Conservation (phyloP, 371 early-diverging fungal species). For the Umbelopsis sp. region DNA sequence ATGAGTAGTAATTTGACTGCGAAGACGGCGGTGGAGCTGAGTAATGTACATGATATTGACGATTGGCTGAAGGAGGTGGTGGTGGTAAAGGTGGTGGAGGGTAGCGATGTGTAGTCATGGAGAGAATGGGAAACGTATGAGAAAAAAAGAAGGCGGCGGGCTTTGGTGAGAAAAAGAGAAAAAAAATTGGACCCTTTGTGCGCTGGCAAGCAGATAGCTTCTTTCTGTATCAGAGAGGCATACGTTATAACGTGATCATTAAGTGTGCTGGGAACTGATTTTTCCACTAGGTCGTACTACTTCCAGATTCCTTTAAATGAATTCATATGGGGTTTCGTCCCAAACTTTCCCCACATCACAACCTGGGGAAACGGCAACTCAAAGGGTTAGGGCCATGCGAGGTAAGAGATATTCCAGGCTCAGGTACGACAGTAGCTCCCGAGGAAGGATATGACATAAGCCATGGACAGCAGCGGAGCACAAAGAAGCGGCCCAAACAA, state of each 20-base stretch:
- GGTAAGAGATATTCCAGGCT: not conserved
- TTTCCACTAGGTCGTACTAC: not conserved
- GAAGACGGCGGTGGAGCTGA: not conserved
- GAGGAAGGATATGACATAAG: constrained; percentile 2
- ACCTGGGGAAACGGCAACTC: not conserved
- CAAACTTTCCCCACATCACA: constrained; percentile 6
- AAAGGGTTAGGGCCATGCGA: not conserved
- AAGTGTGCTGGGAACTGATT: not conserved
- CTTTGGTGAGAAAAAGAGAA: not conserved
- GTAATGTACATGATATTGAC: constrained; percentile 17
- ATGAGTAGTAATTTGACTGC: not conserved
- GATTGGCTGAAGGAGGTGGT: constrained; percentile 10
- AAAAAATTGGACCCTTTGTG: not conserved
- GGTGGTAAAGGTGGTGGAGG: constrained; percentile 12
- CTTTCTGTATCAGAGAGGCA: not conserved
- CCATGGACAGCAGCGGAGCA: not conserved
- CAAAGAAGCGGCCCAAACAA: not conserved
- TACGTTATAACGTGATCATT: constrained; percentile 5
- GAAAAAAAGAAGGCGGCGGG: not conserved
- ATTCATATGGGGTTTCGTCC: not conserved
- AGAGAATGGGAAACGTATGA: not conserved
- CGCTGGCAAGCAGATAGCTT: no score
- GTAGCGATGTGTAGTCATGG: constrained; percentile 11
- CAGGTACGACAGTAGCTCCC: not conserved
- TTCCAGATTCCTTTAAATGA: not conserved